Percentiles rank a stretch among this genome's conserved stretches.
These are phyloP conservation scores for Penicillium psychrofluorescens DNA, from an alignment of 495 filamentous ascomycete species.

Conservation along the genomic window DNA sequence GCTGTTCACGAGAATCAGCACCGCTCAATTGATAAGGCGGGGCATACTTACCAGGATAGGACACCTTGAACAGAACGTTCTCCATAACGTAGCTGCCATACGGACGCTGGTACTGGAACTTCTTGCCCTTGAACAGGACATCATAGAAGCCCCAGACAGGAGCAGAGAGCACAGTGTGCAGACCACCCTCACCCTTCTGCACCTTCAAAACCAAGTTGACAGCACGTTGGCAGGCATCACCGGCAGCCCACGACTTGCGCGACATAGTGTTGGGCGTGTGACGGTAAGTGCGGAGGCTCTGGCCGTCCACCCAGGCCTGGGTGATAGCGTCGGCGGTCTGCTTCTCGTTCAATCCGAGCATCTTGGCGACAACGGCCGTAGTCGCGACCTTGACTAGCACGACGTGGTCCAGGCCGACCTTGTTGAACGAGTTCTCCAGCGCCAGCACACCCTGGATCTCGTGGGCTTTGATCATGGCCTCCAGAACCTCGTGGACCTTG, in stretches of 20 bases:
- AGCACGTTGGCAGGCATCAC: conserved; percentile 93
- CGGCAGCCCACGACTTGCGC: conserved; percentile 96
- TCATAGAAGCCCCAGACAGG: conserved; percentile 99
- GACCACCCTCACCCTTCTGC: conserved; percentile 78
- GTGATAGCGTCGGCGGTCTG: conserved; percentile 94
- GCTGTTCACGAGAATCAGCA: conserved; percentile 39
- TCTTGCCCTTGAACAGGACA: conserved; percentile 90
- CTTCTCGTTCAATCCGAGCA: conserved; percentile 81
- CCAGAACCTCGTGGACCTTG: conserved; percentile 81
- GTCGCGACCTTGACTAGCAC: conserved; percentile 97
- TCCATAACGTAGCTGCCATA: conserved; percentile 99
- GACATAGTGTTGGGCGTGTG: conserved; percentile 99
- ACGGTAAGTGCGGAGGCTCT: conserved; percentile 91
- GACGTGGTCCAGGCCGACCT: conserved; percentile 95
- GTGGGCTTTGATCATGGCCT: conserved; percentile 99
- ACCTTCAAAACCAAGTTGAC: conserved; percentile 95
- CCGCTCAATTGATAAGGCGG: neutral
- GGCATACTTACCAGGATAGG: conserved; percentile 68
- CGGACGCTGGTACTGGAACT: conserved; percentile 89
- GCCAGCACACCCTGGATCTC: conserved; percentile 98
- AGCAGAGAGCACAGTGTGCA: conserved; percentile 87
- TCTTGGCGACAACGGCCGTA: conserved; percentile 85
- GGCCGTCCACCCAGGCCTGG: conserved; percentile 96
- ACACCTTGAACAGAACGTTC: conserved; percentile 99
- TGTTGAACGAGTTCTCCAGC: conserved; percentile 96